A percentile compares a stretch with the other conserved stretches of the same genome.
phyloP scores from a whole-genome alignment of 2,329 filamentous ascomycete genomes.

The Periconia sp. region DNA sequence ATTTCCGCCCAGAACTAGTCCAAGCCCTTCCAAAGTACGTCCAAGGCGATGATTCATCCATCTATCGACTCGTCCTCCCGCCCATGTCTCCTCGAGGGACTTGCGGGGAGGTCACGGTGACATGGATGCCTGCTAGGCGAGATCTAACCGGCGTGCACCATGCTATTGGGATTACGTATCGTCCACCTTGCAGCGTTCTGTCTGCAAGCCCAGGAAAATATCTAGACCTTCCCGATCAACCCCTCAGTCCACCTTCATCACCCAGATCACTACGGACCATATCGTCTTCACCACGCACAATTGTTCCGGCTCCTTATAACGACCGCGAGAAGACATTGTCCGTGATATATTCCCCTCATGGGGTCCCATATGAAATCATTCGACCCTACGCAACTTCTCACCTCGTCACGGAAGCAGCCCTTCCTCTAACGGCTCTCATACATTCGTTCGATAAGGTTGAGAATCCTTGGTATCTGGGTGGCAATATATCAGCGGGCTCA shows the following conservation, averaged over 20 bases:
- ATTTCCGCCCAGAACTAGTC: conserved; percentile 63
- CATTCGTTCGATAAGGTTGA: conserved; percentile 67
- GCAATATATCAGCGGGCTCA: conserved; percentile 63
- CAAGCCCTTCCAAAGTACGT: conserved; percentile 53
- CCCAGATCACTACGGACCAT: conserved; percentile 41
- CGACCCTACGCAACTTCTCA: conserved; percentile 63
- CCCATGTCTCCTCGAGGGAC: conserved; percentile 58
- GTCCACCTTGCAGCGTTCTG: conserved; percentile 57
- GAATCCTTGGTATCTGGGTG: conserved; percentile 68
- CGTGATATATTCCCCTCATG: conserved; percentile 70
- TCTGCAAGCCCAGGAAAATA: conserved; percentile 41
- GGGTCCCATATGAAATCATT: conserved; percentile 61
- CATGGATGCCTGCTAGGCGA: conserved; percentile 66
- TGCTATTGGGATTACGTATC: conserved; percentile 75
- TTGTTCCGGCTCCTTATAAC: conserved; percentile 39
- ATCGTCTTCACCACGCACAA: conserved; percentile 39
- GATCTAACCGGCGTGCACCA: conserved; percentile 68
- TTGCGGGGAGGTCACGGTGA: conserved; percentile 73
- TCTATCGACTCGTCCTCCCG: conserved; percentile 61
- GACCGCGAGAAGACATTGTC: conserved; percentile 58
- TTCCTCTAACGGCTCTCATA: conserved; percentile 68
- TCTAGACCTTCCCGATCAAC: conserved; percentile 42
- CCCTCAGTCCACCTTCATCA: conserved; percentile 38
- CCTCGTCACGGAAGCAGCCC: conserved; percentile 61
- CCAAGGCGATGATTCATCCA: conserved; percentile 44